Evolutionary conservation across 495 filamentous ascomycete genomes (phyloP).

Genomic region (Penicillium nucicola): DNA sequence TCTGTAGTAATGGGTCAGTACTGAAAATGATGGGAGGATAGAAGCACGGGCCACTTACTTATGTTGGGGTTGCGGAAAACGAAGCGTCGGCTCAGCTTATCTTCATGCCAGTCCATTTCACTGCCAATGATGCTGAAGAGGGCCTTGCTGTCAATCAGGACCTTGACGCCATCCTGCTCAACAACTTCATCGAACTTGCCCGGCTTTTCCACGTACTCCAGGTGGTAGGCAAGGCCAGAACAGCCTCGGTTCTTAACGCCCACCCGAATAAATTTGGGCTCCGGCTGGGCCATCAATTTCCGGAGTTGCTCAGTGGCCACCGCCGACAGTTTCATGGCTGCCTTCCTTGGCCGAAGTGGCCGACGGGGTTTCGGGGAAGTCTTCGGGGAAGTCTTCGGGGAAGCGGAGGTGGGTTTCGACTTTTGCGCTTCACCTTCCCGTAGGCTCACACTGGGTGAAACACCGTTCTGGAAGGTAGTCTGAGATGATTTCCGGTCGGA

Average conservation of each 20-base stretch:
- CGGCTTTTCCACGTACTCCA: slow-evolving; percentile 92
- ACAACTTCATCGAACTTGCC: slow-evolving; percentile 87
- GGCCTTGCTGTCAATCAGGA: slow-evolving; percentile 94
- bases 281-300: slow-evolving; percentile 70
- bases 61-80: slow-evolving; percentile 97
- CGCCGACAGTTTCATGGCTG: slow-evolving; percentile 82
- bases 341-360: slow-evolving; percentile 80
- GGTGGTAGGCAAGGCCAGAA: slow-evolving; percentile 89
- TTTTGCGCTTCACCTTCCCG: slow-evolving; percentile 67
- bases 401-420: slow-evolving; percentile 35
- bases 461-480: slow-evolving; percentile 14
- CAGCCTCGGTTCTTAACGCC: slow-evolving; percentile 96
- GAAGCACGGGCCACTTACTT: slow-evolving; percentile 59
- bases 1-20: slow-evolving; percentile 55
- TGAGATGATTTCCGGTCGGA: slow-evolving; percentile 21
- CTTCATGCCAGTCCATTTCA: slow-evolving; percentile 99
- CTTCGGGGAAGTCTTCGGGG: slow-evolving; percentile 25
- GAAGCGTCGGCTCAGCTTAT: slow-evolving; percentile 85
- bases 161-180: slow-evolving; percentile 93
- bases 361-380: slow-evolving; percentile 46
- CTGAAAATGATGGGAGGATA: not conserved
- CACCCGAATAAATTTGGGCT: slow-evolving; percentile 88
- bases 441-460: slow-evolving; percentile 31
- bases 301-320: slow-evolving; percentile 73
- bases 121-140: slow-evolving; percentile 97